phyloP scores from a whole-genome alignment of 2,329 filamentous ascomycete genomes.

The Xylaria sp. region DNA sequence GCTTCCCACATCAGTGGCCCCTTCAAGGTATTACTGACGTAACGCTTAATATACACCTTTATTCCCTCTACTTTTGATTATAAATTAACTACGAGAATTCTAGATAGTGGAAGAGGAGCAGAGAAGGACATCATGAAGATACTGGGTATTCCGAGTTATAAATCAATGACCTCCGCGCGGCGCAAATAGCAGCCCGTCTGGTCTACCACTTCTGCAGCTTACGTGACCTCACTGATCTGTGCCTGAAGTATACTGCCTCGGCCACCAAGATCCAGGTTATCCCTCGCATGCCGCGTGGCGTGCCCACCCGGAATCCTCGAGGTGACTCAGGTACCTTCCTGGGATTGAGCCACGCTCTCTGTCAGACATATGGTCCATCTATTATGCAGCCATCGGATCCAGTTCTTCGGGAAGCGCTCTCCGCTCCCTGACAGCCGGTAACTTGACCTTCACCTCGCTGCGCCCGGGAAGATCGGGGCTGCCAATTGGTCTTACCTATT shows the following conservation, averaged over 20 bases:
- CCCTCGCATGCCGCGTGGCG: conserved; percentile 3
- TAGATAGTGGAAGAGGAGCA: not conserved
- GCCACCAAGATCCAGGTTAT: conserved; percentile 3
- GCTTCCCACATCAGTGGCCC: conserved; percentile 24
- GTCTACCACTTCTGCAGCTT: not conserved
- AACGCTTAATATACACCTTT: not conserved
- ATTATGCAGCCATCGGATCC: conserved; percentile 13
- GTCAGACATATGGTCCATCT: not conserved
- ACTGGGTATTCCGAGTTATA: not conserved
- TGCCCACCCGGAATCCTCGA: conserved; percentile 12
- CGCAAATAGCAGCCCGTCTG: not conserved
- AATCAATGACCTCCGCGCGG: not conserved
- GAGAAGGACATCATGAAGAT: not conserved
- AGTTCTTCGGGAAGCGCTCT: conserved; percentile 11
- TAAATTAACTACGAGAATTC: conserved; percentile 8
- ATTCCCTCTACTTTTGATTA: conserved; percentile 6
- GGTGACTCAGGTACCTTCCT: not conserved
- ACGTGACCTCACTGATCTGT: conserved; percentile 4
- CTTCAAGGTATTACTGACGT: conserved; percentile 7
- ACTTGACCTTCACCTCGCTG: conserved; percentile 15
- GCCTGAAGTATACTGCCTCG: conserved; percentile 14
- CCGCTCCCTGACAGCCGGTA: conserved; percentile 8
- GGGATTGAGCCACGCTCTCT: not conserved
- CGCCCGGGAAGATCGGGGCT: conserved; percentile 25
- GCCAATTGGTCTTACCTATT: conserved; percentile 22